Evolutionary conservation across 352 stramenopile species (phyloP), one percentile per base, ranked within the genome.

Genomic region (Globisporangium echinulatum): DNA sequence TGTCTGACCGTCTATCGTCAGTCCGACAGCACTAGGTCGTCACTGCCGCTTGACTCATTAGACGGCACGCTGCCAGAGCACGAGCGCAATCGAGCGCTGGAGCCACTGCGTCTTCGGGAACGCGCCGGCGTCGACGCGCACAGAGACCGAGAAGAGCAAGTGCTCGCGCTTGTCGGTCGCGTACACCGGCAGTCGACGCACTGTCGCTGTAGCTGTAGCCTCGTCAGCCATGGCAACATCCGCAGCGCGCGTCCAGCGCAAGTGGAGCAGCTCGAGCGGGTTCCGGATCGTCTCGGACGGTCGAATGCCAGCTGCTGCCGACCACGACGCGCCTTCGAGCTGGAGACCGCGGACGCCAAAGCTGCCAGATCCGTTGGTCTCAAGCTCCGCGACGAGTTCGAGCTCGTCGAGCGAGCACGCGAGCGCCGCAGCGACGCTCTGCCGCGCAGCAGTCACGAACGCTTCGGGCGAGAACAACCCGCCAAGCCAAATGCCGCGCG

Each of bases 391-490:
- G 19, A 92, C 74, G 36, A 97, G 72, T 48, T 80, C 75, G 19
- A 97, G 68, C 55, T 96, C 84, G 49, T 97, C 91, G 37, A 97
- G 71, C 25, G 90, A 95, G 61, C 90, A 97, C 9, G 72, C 62
- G 49, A 87, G 72, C 37, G 77, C 63, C 0, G 87, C 74, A 4
- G 94, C 92, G 44, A 92, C 88, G 38, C 85, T 84, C 77, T 98
- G 94, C 4, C 94, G 77, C 5, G 82, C 95, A 5, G 92, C 92
- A 5, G 90, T 98, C 48, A 98, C 75, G 47, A 97, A 97, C 43
- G 90, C 90, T 58, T 97, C 93, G 7, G 94, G 90, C 7, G 83
- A 96, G 62, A 98, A 97, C 43, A 98, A 74, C 0, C 90, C 88
- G n/a, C 93, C 93, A 19, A 98, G 69, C 90, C 92, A 97, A 50